Base-by-base conservation (phyloP, 345 rosid species). In the Gossypium stocksii region DNA sequence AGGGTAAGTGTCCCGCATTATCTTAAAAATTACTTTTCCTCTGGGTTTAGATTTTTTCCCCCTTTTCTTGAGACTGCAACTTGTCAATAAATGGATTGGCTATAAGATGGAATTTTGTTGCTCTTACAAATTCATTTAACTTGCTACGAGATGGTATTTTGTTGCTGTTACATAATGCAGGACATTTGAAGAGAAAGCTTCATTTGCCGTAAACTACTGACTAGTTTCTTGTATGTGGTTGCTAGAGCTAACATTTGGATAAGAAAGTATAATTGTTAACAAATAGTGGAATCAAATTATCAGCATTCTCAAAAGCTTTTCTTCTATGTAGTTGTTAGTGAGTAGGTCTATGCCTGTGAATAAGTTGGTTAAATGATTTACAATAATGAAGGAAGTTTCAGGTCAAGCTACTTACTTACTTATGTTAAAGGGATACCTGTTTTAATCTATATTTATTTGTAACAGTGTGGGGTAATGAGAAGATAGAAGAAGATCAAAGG, bases 401-500 rank as follows among this genome's bases (percentile, higher is more conserved):
- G 67, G 45, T 16, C 23, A 38, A 34, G 14, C 67, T 63, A 38
- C 13, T 8, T 13, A 38, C 13, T 8, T 13, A 23, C 16, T 9
- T 43, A 9, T 43, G 25, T 43, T 65, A 43, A 43, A 43, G 52
- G 20, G 51, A 65, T 65, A 19, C 2, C 3, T 43, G 29, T 43
- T 64, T 65, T 51, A 43, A n/a, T 29, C 54, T 64, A 22, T 67
- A 8, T 67, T 78, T 71, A 15, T 17, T 62, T 63, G 11, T 72
- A 71, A 61, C 72, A 79, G 83, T 23, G 38, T 8, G 34, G 29
- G 76, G 41, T 68, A 59, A 77, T 79, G 77, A 72, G 70, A 76
- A 61, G 72, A 64, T 79, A 78, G 75, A 48, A 22, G 34, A 49
- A n/a, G 53, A 58, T 22, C 13, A 34, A 53, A 65, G 29, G 16